phyloP scores from a whole-genome alignment of 768 basidiomycete genomes.

The Auriculariales sp. region DNA sequence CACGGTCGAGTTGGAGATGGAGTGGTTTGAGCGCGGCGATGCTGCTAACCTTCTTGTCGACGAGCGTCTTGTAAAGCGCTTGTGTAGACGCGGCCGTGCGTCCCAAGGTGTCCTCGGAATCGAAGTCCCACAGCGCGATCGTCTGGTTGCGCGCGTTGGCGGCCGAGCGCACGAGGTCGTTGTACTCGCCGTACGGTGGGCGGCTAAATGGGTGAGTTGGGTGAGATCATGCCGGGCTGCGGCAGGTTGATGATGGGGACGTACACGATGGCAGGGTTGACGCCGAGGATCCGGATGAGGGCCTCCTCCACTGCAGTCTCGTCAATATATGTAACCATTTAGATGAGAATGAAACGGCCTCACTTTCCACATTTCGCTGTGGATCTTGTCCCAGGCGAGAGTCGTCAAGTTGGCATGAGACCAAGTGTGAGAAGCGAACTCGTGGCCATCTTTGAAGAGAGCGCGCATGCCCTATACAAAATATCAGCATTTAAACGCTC shows the following conservation, averaged over 20 bases:
- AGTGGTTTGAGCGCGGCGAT: constrained; percentile 15
- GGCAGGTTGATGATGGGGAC: too few species aligned
- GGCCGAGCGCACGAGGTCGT: constrained; percentile 20
- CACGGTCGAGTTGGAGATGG: constrained; percentile 12
- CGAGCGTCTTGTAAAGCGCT: constrained; percentile 6
- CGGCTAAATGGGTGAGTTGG: too few species aligned
- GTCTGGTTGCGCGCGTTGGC: constrained; percentile 12
- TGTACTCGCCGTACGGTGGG: constrained; percentile 29
- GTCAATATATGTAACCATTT: not conserved
- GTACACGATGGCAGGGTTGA: not conserved
- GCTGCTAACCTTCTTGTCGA: constrained; percentile 6
- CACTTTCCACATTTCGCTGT: constrained; percentile 19
- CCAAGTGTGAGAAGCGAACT: constrained; percentile 34
- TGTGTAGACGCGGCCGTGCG: constrained; percentile 5
- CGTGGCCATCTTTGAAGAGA: constrained; percentile 19
- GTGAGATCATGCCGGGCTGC: too few species aligned
- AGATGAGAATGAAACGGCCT: not conserved
- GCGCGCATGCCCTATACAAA: not conserved
- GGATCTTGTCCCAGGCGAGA: constrained; percentile 20
- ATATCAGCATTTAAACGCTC: too few species aligned
- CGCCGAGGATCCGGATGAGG: not conserved
- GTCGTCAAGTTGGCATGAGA: constrained; percentile 20
- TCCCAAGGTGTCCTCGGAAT: constrained; percentile 9
- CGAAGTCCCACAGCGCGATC: constrained; percentile 12
- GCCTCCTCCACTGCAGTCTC: not conserved